A percentile compares a stretch with the other conserved stretches of the same genome.
Evolutionary conservation across 371 early-diverging fungal species (phyloP).

Genomic region (Mortierella sp.): DNA sequence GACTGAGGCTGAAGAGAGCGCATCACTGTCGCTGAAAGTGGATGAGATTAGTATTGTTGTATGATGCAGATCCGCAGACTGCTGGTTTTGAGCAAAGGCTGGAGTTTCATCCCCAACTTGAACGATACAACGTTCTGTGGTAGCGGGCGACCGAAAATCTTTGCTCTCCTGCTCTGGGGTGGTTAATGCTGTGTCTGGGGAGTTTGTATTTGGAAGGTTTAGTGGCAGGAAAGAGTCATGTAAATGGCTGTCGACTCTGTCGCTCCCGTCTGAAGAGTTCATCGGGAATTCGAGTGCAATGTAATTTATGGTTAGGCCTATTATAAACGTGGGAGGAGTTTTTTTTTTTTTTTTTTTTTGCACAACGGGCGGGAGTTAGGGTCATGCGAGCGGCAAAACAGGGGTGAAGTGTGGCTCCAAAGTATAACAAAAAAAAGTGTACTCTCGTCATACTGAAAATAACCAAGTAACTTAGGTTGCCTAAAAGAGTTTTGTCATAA

Average conservation of each 20-base stretch:
- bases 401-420: too few relatives aligned
- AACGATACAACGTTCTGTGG: not conserved
- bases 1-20: not conserved
- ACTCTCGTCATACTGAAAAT: too few relatives aligned
- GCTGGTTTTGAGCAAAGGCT: not conserved
- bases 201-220: not conserved
- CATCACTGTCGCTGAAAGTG: not conserved
- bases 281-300: not conserved
- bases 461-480: too few relatives aligned
- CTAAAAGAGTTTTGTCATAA: too few relatives aligned
- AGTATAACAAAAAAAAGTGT: too few relatives aligned
- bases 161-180: not conserved
- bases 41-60: not conserved
- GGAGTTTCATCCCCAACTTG: not conserved
- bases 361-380: too few relatives aligned
- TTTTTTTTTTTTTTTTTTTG: too few relatives aligned
- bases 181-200: not conserved
- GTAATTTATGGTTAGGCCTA: too few relatives aligned
- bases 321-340: too few relatives aligned
- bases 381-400: too few relatives aligned
- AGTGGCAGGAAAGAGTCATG: not conserved
- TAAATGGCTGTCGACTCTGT: not conserved
- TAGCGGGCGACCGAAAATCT: not conserved
- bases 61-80: not conserved
- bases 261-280: not conserved